phyloP scores from a whole-genome alignment of 257 asterid species.

The Solanum habrochaites region DNA sequence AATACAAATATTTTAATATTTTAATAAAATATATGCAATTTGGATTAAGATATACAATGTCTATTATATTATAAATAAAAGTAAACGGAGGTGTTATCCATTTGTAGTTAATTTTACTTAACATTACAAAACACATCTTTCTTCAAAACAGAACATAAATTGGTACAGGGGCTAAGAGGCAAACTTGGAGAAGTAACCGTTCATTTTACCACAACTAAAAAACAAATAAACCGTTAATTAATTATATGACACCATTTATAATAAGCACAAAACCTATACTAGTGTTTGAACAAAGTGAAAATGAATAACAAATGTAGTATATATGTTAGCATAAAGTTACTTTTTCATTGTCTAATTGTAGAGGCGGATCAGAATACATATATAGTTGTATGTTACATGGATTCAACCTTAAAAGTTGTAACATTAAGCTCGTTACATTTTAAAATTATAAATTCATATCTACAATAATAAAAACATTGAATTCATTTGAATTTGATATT shows the following conservation, averaged over 20 bases:
- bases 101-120: too few species aligned
- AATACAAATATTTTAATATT: too few species aligned
- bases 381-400: too few species aligned
- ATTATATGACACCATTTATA: background rate
- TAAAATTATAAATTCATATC: background rate
- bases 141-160: background rate
- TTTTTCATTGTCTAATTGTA: background rate
- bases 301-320: background rate
- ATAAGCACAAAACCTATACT: background rate
- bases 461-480: background rate
- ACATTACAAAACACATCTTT: too few species aligned
- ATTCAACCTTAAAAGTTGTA: too few species aligned
- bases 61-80: too few species aligned
- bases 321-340: background rate
- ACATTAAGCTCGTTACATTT: background rate
- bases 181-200: background rate
- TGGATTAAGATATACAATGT: background rate
- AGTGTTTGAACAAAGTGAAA: too few species aligned
- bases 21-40: too few species aligned
- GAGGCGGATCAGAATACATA: background rate
- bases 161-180: background rate
- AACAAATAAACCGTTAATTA: background rate
- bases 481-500: too few species aligned
- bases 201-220: background rate
- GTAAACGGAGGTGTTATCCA: background rate